phyloP scores from a whole-genome alignment of 371 early-diverging fungal species.

The Funneliformis caledonium region DNA sequence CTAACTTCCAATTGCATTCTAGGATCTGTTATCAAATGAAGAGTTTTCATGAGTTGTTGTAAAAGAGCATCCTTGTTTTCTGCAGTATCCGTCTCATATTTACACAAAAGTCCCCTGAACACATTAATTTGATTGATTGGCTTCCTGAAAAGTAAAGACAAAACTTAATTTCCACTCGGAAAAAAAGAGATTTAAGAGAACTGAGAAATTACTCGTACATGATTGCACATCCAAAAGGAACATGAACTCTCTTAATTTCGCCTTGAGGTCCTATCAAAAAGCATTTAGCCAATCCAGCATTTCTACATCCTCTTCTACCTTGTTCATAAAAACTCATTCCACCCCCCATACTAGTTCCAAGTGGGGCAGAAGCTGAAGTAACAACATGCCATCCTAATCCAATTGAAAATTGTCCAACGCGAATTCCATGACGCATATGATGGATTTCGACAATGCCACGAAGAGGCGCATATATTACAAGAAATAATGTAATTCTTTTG shows the following conservation, averaged over 20 bases:
- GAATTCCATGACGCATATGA: conserved; percentile 23
- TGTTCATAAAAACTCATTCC: not conserved
- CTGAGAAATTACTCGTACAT: not conserved
- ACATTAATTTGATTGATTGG: not conserved
- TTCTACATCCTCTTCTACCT: conserved; percentile 13
- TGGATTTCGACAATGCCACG: conserved; percentile 9
- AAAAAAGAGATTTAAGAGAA: not conserved
- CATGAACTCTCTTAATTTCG: not conserved
- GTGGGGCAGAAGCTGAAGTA: conserved; percentile 9
- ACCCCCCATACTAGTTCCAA: conserved; percentile 5
- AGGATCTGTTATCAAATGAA: not conserved
- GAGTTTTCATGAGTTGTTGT: not conserved
- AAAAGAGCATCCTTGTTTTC: not conserved
- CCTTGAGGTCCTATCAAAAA: conserved; percentile 17
- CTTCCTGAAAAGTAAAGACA: not conserved
- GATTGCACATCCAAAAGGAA: conserved; percentile 16
- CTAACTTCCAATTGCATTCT: not conserved
- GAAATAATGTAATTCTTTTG: conserved; percentile 16
- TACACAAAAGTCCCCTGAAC: not conserved
- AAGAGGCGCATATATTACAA: conserved; percentile 1
- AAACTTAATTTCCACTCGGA: not conserved
- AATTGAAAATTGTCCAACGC: conserved; percentile 12
- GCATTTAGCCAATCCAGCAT: conserved; percentile 14
- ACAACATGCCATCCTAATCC: conserved; percentile 11
- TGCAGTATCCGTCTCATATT: not conserved